Evolutionary conservation across 2,329 filamentous ascomycete species (phyloP).

Genomic region (Chrysosphaeria jannelii): DNA sequence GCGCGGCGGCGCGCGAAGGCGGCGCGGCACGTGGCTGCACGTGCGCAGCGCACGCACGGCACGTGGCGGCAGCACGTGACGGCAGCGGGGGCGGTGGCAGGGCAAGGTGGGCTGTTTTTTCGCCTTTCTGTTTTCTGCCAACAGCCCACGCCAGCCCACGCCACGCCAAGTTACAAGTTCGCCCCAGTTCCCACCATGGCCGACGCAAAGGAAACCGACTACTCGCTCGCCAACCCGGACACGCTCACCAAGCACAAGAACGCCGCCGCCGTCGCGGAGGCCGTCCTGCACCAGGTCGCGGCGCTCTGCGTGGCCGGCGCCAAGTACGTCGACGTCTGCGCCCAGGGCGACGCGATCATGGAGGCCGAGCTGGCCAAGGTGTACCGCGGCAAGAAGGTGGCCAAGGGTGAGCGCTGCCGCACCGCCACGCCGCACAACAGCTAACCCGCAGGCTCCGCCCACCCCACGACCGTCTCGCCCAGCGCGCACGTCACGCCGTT

Average conservation of each 20-base stretch:
- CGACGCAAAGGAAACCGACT: slow-evolving; percentile 39
- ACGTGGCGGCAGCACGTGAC: too few species aligned
- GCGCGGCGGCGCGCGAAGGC: too few species aligned
- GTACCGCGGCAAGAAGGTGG: slow-evolving; percentile 92
- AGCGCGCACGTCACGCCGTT: slow-evolving; percentile 88
- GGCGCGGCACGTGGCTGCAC: too few species aligned
- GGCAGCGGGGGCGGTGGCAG: too few species aligned
- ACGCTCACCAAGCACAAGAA: slow-evolving; percentile 99
- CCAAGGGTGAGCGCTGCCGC: too few species aligned
- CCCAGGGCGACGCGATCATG: slow-evolving; percentile 82
- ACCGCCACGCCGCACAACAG: too few species aligned
- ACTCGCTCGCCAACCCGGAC: slow-evolving; percentile 70
- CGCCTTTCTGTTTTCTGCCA: not conserved
- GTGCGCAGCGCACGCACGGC: too few species aligned
- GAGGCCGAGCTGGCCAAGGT: slow-evolving; percentile 87
- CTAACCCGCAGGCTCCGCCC: slow-evolving; percentile 36
- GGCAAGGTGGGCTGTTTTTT: not conserved
- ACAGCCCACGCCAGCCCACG: too few species aligned
- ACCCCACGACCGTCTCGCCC: slow-evolving; percentile 86
- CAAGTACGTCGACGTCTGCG: slow-evolving; percentile 83
- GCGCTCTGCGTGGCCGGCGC: slow-evolving; percentile 49
- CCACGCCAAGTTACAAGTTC: too few species aligned
- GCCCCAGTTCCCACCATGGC: too few species aligned
- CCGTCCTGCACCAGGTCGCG: slow-evolving; percentile 65
- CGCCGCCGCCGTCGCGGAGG: slow-evolving; percentile 80